Evolutionary conservation across 2,329 filamentous ascomycete genomes (phyloP).

Genomic region (Beauveria sp.): DNA sequence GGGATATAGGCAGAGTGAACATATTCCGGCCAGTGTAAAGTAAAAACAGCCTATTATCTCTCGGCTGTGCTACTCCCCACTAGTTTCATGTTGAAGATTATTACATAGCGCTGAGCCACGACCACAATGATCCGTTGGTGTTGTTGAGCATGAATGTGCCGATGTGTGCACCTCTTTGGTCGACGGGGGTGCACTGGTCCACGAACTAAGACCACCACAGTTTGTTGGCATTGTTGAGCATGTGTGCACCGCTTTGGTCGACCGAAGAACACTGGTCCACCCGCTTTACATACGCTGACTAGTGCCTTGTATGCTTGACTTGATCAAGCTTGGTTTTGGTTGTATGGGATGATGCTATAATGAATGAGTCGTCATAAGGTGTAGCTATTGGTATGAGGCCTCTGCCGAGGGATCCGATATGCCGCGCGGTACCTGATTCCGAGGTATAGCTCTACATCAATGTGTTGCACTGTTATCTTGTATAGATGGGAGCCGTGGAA

Average conservation of each 20-base stretch:
- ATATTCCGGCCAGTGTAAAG: neutral
- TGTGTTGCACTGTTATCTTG: neutral
- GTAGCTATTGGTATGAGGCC: neutral
- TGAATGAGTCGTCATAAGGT: neutral
- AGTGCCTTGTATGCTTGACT: neutral
- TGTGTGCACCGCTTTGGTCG: neutral
- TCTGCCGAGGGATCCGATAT: neutral
- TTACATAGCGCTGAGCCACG: neutral
- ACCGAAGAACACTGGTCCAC: neutral
- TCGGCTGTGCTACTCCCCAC: neutral
- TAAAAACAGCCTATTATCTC: neutral
- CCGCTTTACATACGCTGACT: neutral
- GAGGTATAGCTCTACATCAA: neutral
- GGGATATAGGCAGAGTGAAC: neutral
- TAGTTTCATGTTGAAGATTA: neutral
- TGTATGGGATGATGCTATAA: neutral
- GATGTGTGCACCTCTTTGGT: neutral
- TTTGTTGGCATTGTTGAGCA: neutral
- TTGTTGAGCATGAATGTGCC: neutral
- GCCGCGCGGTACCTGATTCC: neutral
- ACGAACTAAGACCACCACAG: no score
- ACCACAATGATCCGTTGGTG: neutral
- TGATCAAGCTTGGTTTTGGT: neutral
- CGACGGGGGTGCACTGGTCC: neutral
- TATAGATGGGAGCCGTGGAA: neutral